These are phyloP conservation scores for Aurinia saxatilis DNA, from an alignment of 345 rosid species.

Conservation along the genomic window DNA sequence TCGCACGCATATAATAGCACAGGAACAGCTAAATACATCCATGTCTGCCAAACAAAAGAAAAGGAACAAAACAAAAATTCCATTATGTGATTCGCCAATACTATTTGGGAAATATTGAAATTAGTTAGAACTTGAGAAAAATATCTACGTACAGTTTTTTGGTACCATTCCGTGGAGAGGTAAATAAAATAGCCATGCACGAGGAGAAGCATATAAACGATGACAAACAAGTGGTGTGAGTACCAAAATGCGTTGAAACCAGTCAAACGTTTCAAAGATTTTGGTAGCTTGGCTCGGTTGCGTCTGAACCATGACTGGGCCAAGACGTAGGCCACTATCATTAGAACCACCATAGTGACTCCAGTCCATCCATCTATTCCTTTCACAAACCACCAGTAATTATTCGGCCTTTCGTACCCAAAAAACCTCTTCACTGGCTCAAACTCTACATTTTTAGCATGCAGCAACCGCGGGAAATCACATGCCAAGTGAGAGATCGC, in stretches of 20 bases:
- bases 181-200: conserved; percentile 57
- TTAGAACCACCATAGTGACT: conserved; percentile 59
- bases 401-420: conserved; percentile 44
- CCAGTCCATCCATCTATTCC: conserved; percentile 78
- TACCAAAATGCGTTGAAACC: conserved; percentile 92
- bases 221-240: conserved; percentile 70
- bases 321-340: conserved; percentile 50
- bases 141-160: conserved; percentile 46
- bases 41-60: conserved; percentile 39
- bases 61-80: too few species aligned
- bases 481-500: conserved; percentile 60
- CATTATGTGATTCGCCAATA: too few species aligned
- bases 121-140: background rate
- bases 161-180: conserved; percentile 67
- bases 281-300: conserved; percentile 51
- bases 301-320: conserved; percentile 83
- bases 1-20: conserved; percentile 44
- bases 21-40: conserved; percentile 87
- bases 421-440: conserved; percentile 58
- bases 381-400: conserved; percentile 77
- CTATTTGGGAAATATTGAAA: too few species aligned
- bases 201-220: conserved; percentile 61
- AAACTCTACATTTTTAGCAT: conserved; percentile 48
- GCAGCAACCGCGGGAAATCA: conserved; percentile 73
- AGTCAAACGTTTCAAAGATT: conserved; percentile 45